Base-by-base conservation (phyloP, 352 stramenopile species). In the Thraustotheca clavata region DNA sequence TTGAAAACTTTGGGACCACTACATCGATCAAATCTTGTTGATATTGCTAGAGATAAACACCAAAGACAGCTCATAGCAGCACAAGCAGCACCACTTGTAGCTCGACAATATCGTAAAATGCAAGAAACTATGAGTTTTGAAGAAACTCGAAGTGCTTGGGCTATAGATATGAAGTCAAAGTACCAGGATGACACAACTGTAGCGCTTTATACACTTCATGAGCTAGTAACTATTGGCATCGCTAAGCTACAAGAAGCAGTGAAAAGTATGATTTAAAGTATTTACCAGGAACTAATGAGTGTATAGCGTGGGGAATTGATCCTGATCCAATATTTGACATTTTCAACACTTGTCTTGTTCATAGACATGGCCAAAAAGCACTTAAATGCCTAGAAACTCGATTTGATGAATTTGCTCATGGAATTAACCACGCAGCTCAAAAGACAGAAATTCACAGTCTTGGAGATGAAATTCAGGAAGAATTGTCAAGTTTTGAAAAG, bases 401-500 rank as follows among this genome's bases (percentile, higher is more conserved):
- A n/a, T 89, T 91, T 41, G 72, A 86, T 52, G 49, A 59, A 2
- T 86, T 79, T 26, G 78, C 79, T 7, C 9, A 66, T 18, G 69
- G 54, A 12, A 77, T 90, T 50, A 88, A 90, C 46, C 62, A 69
- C 8, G 59, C 80, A 29, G 79, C 86, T 7, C 71, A 70, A 1
- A 87, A 86, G 54, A 67, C 68, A 18, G 76, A 76, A 50, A 67
- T 89, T 16, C 67, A 77, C 1, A 52, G 72, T 1, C 57, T 91
- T 8, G 77, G 80, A 1, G 73, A 88, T 11, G 83, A 91, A 49
- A 82, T 91, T 65, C 65, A 69, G 3, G 76, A 89, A 27, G 83
- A 89, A 46, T 68, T 89, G 8, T 77, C 87, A 46, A 74, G 86
- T 34, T 80, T 89, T 60, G 79, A 91, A 43, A 72, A 71, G 22